Evolutionary conservation across 2,329 filamentous ascomycete genomes (phyloP).

Genomic region (Neofusicoccum parvum): DNA sequence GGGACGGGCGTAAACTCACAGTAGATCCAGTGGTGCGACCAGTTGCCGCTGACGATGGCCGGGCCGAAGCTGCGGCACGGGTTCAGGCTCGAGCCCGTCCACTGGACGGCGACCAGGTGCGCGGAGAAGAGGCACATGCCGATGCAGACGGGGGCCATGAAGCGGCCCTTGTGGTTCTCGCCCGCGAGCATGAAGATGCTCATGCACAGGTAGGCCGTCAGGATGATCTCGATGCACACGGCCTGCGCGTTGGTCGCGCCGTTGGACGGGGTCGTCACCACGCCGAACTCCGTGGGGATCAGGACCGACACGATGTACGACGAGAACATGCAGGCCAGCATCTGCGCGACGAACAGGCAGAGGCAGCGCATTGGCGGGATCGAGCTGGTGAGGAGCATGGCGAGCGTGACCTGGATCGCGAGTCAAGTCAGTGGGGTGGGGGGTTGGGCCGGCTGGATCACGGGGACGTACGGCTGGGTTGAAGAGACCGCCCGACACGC

Average conservation of each 20-base stretch:
- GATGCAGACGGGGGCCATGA: constrained; percentile 45
- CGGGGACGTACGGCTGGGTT: constrained; percentile 42
- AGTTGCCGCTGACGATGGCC: constrained; percentile 47
- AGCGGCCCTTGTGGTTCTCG: constrained; percentile 44
- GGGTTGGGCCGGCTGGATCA: neutral
- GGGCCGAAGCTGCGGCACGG: constrained; percentile 53
- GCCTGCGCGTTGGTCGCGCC: constrained; percentile 47
- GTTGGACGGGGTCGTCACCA: constrained; percentile 46
- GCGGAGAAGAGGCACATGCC: constrained; percentile 51
- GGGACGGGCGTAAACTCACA: constrained; percentile 29
- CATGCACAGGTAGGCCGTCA: constrained; percentile 53
- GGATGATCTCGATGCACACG: constrained; percentile 54
- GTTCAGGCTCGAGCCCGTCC: constrained; percentile 52
- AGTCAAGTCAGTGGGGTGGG: neutral
- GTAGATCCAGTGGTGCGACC: constrained; percentile 56
- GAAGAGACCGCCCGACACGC: constrained; percentile 55
- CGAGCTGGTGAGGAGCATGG: constrained; percentile 50
- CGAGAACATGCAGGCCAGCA: constrained; percentile 49
- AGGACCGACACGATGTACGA: constrained; percentile 48
- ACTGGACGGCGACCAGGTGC: constrained; percentile 40
- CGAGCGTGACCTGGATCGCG: constrained; percentile 45
- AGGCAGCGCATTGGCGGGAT: constrained; percentile 46
- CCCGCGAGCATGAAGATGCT: constrained; percentile 51
- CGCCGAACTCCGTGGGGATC: constrained; percentile 49
- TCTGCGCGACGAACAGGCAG: constrained; percentile 48